A percentile compares a stretch with the other conserved stretches of the same genome.
Evolutionary conservation across 495 filamentous ascomycete species (phyloP).

Genomic region (Penicillium parvum): DNA sequence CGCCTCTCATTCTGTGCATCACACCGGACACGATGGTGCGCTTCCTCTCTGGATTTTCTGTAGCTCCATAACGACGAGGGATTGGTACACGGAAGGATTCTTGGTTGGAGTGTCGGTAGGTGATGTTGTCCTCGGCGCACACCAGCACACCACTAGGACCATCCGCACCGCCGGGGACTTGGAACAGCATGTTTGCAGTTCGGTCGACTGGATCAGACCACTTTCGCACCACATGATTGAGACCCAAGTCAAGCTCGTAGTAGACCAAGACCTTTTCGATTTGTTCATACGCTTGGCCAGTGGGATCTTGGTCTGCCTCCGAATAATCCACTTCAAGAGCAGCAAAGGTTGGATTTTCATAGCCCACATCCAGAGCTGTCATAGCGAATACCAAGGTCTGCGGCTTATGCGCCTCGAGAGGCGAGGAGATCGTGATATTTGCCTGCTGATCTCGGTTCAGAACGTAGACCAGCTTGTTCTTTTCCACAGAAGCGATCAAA

Average conservation of each 20-base stretch:
- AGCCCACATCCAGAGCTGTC: conserved; percentile 85
- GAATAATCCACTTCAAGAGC: conserved; percentile 90
- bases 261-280: conserved; percentile 89
- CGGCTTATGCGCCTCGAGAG: conserved; percentile 95
- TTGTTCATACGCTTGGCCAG: conserved; percentile 74
- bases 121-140: conserved; percentile 90
- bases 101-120: conserved; percentile 91
- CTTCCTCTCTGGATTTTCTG: conserved; percentile 89
- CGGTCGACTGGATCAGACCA: conserved; percentile 94
- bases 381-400: conserved; percentile 87
- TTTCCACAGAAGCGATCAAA: conserved; percentile 89
- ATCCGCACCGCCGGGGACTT: conserved; percentile 90
- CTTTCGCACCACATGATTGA: conserved; percentile 95
- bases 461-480: conserved; percentile 99
- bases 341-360: conserved; percentile 95
- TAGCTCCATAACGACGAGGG: conserved; percentile 76
- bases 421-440: conserved; percentile 92
- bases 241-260: conserved; percentile 92
- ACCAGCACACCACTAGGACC: conserved; percentile 93
- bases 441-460: conserved; percentile 92
- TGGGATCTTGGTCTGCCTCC: conserved; percentile 86
- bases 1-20: conserved; percentile 95
- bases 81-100: conserved; percentile 84
- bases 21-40: conserved; percentile 81
- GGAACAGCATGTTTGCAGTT: conserved; percentile 84